These are phyloP conservation scores for Sporothrix protearum DNA, from an alignment of 2,329 filamentous ascomycete species.

Conservation along the genomic window DNA sequence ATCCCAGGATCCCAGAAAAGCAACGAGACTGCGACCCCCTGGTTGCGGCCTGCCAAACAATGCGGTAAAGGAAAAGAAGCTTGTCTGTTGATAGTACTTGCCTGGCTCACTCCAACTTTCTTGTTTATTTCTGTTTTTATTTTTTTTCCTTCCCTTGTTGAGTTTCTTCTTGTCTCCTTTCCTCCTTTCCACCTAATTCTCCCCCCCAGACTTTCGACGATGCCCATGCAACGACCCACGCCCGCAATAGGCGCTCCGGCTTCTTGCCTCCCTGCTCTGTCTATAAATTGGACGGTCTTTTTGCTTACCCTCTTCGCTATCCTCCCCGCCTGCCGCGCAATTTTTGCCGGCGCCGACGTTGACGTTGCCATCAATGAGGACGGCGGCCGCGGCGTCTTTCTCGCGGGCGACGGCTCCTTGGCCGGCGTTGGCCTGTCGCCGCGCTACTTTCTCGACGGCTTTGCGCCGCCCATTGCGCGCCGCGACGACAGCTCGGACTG, in stretches of 20 bases:
- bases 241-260: neutral
- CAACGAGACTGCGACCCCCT: too few species aligned
- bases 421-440: slow-evolving; percentile 12
- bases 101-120: neutral
- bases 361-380: neutral
- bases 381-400: neutral
- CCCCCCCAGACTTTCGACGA: neutral
- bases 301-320: neutral
- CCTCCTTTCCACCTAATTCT: neutral
- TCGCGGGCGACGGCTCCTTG: neutral
- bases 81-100: neutral
- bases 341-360: neutral
- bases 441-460: slow-evolving; percentile 18
- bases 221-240: slow-evolving; percentile 6
- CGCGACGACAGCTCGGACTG: slow-evolving; percentile 24
- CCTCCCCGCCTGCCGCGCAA: neutral
- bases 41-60: neutral
- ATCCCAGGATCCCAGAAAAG: too few species aligned
- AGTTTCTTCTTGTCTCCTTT: too few species aligned
- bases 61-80: neutral
- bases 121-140: neutral
- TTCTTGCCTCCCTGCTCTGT: neutral
- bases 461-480: slow-evolving; percentile 14
- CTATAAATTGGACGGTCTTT: neutral
- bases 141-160: neutral